Percentiles rank a stretch among this genome's conserved stretches.
Conservation (phyloP, 805 yeast species). For the Jamesozyma hellenica region DNA sequence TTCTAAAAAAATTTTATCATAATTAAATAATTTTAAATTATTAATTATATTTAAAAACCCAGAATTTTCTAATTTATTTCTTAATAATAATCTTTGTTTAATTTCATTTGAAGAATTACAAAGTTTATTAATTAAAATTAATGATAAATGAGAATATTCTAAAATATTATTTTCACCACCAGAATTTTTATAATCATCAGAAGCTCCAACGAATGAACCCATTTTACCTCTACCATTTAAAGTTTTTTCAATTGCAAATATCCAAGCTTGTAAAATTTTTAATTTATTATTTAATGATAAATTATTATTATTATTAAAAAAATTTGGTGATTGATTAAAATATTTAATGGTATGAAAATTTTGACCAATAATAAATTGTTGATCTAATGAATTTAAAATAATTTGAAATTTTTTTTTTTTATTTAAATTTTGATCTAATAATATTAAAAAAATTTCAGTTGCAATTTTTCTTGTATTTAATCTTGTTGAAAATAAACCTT, state of each 20-base stretch:
- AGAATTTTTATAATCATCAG: constrained; percentile 55
- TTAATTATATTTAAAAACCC: constrained; percentile 28
- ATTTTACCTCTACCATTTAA: constrained; percentile 78
- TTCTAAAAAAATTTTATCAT: constrained; percentile 56
- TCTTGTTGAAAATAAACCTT: constrained; percentile 66
- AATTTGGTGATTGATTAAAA: constrained; percentile 12
- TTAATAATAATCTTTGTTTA: constrained; percentile 25
- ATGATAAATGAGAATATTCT: constrained; percentile 27
- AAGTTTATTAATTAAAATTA: constrained; percentile 26
- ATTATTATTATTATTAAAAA: constrained; percentile 13
- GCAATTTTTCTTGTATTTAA: constrained; percentile 68
- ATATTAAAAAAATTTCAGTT: constrained; percentile 60
- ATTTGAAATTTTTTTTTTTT: constrained; percentile 39
- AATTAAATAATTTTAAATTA: constrained; percentile 45
- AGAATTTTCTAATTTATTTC: constrained; percentile 26
- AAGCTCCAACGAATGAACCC: constrained; percentile 89
- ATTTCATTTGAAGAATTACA: constrained; percentile 22
- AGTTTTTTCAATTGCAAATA: constrained; percentile 52
- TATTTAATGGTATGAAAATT: constrained; percentile 21
- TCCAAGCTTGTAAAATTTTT: constrained; percentile 57
- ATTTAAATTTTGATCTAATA: constrained; percentile 35
- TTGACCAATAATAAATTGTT: constrained; percentile 24
- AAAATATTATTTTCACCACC: constrained; percentile 35
- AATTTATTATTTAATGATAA: constrained; percentile 16
- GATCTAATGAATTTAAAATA: constrained; percentile 25